Base-by-base conservation (phyloP, 768 basidiomycete genomes). In the Boletellus ananiceps region DNA sequence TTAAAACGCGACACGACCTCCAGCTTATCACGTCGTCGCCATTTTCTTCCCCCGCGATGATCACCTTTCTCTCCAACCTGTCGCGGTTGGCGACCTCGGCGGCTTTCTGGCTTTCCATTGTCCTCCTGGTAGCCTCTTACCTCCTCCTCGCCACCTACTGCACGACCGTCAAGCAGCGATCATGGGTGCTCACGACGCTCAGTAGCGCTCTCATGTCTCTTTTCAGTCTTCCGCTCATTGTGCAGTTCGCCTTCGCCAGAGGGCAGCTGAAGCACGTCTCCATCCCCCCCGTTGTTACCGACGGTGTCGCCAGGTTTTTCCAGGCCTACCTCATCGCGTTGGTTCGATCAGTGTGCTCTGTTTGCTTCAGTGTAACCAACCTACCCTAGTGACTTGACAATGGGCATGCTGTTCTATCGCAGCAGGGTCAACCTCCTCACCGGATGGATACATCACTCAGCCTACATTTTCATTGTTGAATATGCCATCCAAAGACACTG, bases 401-500 rank as follows among this genome's bases (percentile, higher is more conserved):
- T 78, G 34, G 80, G 80, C 18, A 60, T 63, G 44, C 27, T 74
- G 44, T 69, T 73, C 54, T 82, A 82, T 59, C 71, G 68, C 11
- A 67, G 69, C 43, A 73, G 72, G 37, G 50, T 79, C 47, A 76
- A 75, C n/a, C 40, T 78, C 1, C 57, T 78, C 31, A 77, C 75
- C n/a, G 80, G 80, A 3, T 81, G 80, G 80, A 66, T 78, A 18
- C 79, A 81, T 45, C 76, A 78, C 55, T 55, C 67, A 1, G 51
- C 69, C 23, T 78, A 79, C 54, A 58, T 78, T 47, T 55, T 64
- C 38, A 57, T 79, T 9, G 69, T 75, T 51, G 66, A 76, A 21
- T 60, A 74, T 50, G 55, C 71, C 3, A 62, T 74, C 15, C 61
- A 67, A 21, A 52, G 55, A 12, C 56, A 51, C 8, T 73, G 69